A percentile compares a stretch with the other conserved stretches of the same genome.
phyloP scores from a whole-genome alignment of 2,329 filamentous ascomycete species.

The Penicillium sp. region DNA sequence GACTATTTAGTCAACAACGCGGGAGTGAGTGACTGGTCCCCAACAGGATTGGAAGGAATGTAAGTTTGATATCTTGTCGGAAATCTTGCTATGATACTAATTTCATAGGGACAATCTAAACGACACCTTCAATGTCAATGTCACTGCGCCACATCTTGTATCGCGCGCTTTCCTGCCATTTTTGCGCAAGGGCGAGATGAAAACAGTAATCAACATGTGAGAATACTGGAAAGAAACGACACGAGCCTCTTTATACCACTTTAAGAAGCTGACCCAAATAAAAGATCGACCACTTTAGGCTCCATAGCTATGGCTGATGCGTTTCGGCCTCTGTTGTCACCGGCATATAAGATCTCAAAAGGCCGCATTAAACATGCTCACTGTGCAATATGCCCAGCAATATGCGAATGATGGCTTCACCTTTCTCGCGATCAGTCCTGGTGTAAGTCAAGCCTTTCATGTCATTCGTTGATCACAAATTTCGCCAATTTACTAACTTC shows the following conservation, averaged over 20 bases:
- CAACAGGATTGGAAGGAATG: constrained; percentile 25
- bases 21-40: constrained; percentile 28
- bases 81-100: not conserved
- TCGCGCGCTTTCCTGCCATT: constrained; percentile 42
- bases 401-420: constrained; percentile 44
- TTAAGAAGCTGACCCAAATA: not conserved
- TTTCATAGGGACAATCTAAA: constrained; percentile 36
- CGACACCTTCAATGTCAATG: constrained; percentile 44
- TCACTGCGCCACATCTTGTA: constrained; percentile 41
- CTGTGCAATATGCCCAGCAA: constrained; percentile 33
- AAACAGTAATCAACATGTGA: constrained; percentile 48
- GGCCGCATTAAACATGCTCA: constrained; percentile 50
- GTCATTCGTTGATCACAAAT: not conserved
- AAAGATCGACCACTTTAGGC: constrained; percentile 44
- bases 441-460: constrained; percentile 37
- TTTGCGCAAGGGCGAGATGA: constrained; percentile 39
- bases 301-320: constrained; percentile 41
- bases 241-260: not conserved
- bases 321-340: constrained; percentile 20
- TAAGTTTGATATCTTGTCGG: constrained; percentile 5
- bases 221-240: not conserved
- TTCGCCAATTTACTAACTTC: not conserved
- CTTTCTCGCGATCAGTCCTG: constrained; percentile 45
- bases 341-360: constrained; percentile 52
- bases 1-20: constrained; percentile 51